phyloP scores from a whole-genome alignment of 179 eudicot genomes.

The Beta macrorhiza region DNA sequence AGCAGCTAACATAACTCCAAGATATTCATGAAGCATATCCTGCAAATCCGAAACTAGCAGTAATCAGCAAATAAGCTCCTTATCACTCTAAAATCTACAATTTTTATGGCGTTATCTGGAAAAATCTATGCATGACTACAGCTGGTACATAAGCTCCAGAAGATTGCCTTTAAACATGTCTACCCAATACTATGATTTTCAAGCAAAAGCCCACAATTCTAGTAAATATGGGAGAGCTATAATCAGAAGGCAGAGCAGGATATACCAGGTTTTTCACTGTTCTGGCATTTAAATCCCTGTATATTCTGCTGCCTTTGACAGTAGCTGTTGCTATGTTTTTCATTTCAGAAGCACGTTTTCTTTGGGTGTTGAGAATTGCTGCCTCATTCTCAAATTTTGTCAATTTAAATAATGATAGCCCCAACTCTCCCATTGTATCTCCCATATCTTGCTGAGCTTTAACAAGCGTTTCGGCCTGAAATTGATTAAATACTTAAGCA shows the following conservation, averaged over 20 bases:
- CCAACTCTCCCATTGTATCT: slow-evolving; percentile 92
- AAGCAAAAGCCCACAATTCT: not conserved
- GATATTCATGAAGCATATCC: slow-evolving; percentile 84
- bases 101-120: not conserved
- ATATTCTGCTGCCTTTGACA: slow-evolving; percentile 82
- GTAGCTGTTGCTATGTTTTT: slow-evolving; percentile 81
- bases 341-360: slow-evolving; percentile 65
- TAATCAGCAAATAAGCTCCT: slow-evolving; percentile 5
- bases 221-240: slow-evolving; percentile 3
- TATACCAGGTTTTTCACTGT: slow-evolving; percentile 79
- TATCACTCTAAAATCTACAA: not conserved
- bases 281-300: slow-evolving; percentile 79
- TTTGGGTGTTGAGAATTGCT: slow-evolving; percentile 59
- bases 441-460: slow-evolving; percentile 91
- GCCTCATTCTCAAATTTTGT: slow-evolving; percentile 82
- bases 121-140: not conserved
- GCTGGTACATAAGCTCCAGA: not conserved
- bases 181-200: not conserved
- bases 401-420: slow-evolving; percentile 78
- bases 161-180: not conserved
- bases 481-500: slow-evolving; percentile 3
- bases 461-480: slow-evolving; percentile 86
- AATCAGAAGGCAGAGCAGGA: not conserved
- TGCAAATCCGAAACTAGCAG: slow-evolving; percentile 32
- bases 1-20: slow-evolving; percentile 75